phyloP scores from a whole-genome alignment of 2,329 filamentous ascomycete genomes.

The Fusarium longipes region DNA sequence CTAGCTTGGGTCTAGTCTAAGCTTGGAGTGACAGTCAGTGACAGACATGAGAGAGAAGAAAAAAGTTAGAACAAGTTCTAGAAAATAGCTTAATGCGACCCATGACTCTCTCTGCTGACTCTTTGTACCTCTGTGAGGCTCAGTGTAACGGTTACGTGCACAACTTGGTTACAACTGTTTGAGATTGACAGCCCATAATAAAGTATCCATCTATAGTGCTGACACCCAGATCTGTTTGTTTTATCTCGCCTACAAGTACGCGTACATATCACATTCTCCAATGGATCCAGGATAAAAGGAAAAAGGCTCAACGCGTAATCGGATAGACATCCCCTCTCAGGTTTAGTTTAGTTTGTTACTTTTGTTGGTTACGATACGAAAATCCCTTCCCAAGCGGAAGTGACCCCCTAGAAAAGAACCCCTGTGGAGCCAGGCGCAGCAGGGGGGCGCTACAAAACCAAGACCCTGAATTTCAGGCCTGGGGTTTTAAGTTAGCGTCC shows the following conservation, averaged over 20 bases:
- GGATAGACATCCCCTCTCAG: constrained; percentile 10
- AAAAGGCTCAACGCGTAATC: constrained; percentile 18
- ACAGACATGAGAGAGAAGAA: not conserved
- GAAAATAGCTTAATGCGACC: constrained; percentile 24
- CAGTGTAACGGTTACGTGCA: not conserved
- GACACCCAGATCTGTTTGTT: not conserved
- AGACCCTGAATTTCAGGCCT: constrained; percentile 8
- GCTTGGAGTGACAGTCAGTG: not conserved
- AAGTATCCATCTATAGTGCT: not conserved
- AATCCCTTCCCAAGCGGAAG: constrained; percentile 11
- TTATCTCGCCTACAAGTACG: too few species aligned
- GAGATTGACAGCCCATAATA: not conserved
- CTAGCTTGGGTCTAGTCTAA: not conserved
- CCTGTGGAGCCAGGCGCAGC: not conserved
- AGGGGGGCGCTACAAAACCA: not conserved
- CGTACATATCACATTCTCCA: too few species aligned
- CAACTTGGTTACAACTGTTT: not conserved
- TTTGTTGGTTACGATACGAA: constrained; percentile 20
- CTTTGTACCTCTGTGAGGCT: not conserved
- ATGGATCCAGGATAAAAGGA: not conserved
- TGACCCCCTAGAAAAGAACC: not conserved
- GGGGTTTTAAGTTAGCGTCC: constrained; percentile 6
- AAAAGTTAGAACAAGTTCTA: constrained; percentile 6
- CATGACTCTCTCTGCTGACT: constrained; percentile 2
- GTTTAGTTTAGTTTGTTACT: not conserved